Conservation (phyloP, 2,329 filamentous ascomycete species). For the Xylariaceae sp. region DNA sequence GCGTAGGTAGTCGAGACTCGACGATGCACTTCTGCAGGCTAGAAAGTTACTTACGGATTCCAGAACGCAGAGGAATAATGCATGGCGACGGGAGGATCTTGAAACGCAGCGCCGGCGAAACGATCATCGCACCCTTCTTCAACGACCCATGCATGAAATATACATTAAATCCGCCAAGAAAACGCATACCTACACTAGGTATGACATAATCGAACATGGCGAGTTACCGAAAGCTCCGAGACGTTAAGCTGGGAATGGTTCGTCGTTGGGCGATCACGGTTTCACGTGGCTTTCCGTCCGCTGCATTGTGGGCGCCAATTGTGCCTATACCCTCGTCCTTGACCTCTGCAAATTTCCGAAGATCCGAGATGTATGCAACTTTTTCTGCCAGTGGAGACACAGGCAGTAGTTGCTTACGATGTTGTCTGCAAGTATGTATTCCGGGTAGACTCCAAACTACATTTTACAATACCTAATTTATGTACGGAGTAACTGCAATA, state of each 20-base stretch:
- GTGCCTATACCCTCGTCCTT: not conserved
- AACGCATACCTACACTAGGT: not conserved
- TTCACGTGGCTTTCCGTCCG: conserved; percentile 20
- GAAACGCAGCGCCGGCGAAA: conserved; percentile 5
- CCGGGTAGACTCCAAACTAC: too few species aligned
- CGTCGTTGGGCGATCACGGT: conserved; percentile 4
- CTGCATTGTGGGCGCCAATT: not conserved
- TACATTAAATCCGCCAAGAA: conserved; percentile 1
- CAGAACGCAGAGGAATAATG: not conserved
- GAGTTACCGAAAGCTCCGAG: too few species aligned
- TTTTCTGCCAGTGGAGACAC: not conserved
- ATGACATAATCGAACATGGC: not conserved
- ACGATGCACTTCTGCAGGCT: not conserved
- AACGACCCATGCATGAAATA: conserved; percentile 17
- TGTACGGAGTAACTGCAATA: too few species aligned
- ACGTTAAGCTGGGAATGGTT: not conserved
- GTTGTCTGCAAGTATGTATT: too few species aligned
- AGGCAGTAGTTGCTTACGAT: too few species aligned
- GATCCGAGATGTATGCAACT: conserved; percentile 6
- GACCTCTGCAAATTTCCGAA: conserved; percentile 15
- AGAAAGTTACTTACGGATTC: not conserved
- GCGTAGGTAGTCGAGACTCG: too few species aligned
- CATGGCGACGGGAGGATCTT: conserved; percentile 2
- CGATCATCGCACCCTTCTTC: conserved; percentile 1
- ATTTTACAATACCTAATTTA: too few species aligned